phyloP scores from a whole-genome alignment of 2,329 filamentous ascomycete species.

The Fusarium compactum region DNA sequence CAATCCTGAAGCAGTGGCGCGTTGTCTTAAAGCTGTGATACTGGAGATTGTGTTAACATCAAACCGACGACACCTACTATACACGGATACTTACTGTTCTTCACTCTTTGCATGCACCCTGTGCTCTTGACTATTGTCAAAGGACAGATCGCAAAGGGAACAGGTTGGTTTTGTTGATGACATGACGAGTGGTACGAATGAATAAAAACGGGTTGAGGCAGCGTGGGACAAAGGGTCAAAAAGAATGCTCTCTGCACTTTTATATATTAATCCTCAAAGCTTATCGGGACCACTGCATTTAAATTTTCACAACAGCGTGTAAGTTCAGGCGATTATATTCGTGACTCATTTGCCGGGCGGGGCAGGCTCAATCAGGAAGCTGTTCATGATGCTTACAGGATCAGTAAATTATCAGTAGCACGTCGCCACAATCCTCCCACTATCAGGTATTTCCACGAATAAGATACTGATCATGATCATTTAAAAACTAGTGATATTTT shows the following conservation, averaged over 20 bases:
- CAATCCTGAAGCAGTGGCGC: conserved; percentile 5
- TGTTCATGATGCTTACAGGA: background rate
- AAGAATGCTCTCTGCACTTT: background rate
- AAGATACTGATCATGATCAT: conserved; percentile 16
- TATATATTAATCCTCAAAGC: background rate
- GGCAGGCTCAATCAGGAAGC: conserved; percentile 10
- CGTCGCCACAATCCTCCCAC: background rate
- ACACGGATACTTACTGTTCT: background rate
- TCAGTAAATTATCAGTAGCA: conserved; percentile 1
- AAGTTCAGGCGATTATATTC: background rate
- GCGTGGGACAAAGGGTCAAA: background rate
- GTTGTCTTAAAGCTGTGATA: background rate
- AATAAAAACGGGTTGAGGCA: background rate
- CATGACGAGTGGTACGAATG: background rate
- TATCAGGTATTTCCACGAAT: background rate
- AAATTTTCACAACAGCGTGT: background rate
- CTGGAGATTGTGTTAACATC: background rate
- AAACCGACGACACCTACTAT: fast-evolving
- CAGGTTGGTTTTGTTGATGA: background rate
- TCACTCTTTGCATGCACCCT: conserved; percentile 24
- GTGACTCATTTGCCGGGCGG: conserved; percentile 4
- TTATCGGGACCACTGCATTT: background rate
- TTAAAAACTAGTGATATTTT: background rate
- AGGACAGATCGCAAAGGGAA: conserved; percentile 13
- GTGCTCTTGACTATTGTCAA: conserved; percentile 16